Conservation (phyloP, 441 rosid species). For the Capsella rubella region DNA sequence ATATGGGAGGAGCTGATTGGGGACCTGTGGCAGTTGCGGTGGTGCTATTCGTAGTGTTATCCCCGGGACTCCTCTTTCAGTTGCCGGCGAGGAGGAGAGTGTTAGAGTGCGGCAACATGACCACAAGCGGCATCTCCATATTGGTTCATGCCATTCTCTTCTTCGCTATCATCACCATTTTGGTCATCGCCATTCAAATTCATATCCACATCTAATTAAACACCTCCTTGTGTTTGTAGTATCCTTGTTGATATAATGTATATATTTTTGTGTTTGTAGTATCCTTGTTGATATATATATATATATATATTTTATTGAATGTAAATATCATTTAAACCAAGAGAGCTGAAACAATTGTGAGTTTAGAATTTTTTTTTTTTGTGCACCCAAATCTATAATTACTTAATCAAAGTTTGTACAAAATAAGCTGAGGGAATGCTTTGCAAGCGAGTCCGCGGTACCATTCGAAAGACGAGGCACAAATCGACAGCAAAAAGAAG, state of each 20-base stretch:
- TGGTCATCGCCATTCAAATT: constrained; percentile 44
- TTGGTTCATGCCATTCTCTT: constrained; percentile 57
- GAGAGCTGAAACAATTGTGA: too few species aligned
- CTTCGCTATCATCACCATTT: constrained; percentile 44
- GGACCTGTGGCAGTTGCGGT: constrained; percentile 68
- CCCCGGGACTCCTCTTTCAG: constrained; percentile 79
- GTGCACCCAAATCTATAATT: too few species aligned
- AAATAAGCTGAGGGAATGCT: too few species aligned
- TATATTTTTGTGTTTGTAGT: not conserved
- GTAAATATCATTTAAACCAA: too few species aligned
- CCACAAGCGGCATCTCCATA: constrained; percentile 70
- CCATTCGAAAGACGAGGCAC: too few species aligned
- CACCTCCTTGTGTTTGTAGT: not conserved
- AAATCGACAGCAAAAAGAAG: too few species aligned
- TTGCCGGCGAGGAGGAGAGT: constrained; percentile 68
- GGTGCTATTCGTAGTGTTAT: constrained; percentile 62
- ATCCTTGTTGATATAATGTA: not conserved
- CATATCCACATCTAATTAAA: constrained; percentile 39
- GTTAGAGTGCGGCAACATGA: constrained; percentile 68
- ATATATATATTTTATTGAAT: not conserved
- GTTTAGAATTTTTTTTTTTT: too few species aligned
- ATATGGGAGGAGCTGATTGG: constrained; percentile 63
- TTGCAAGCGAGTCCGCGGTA: too few species aligned
- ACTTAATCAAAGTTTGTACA: too few species aligned
- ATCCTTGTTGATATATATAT: not conserved